These are phyloP conservation scores for Phytophthora hibernalis DNA, from an alignment of 352 stramenopile genomes.

Conservation along the genomic window DNA sequence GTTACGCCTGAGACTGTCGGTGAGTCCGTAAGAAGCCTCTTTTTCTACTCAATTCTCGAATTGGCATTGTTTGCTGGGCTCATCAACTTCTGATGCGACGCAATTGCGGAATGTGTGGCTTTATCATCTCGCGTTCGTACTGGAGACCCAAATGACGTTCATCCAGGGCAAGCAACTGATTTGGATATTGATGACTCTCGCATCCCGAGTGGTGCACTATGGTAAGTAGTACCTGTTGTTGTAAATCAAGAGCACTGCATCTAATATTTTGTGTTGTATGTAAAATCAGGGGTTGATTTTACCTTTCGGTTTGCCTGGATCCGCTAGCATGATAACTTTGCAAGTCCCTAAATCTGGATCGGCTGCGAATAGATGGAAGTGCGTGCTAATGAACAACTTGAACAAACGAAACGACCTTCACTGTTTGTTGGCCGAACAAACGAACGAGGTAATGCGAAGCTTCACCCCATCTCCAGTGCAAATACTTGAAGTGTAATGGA, in stretches of 20 bases:
- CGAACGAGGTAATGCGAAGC: not conserved
- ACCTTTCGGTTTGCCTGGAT: too few species aligned
- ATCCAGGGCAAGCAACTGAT: conserved; percentile 34
- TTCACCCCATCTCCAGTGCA: not conserved
- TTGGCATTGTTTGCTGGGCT: conserved; percentile 38
- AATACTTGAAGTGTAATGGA: not conserved
- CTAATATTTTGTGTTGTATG: too few species aligned
- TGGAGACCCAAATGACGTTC: conserved; percentile 38
- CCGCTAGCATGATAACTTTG: too few species aligned
- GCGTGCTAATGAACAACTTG: not conserved
- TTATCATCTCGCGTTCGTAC: conserved; percentile 44
- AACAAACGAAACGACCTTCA: not conserved
- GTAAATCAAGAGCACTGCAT: too few species aligned
- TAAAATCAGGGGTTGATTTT: too few species aligned
- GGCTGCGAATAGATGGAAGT: too few species aligned
- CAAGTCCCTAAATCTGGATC: too few species aligned
- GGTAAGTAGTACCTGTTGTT: not conserved
- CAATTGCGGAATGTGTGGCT: conserved; percentile 33
- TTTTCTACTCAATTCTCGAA: conserved; percentile 31
- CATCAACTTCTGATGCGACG: conserved; percentile 25
- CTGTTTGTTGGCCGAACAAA: not conserved
- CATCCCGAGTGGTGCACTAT: conserved; percentile 8
- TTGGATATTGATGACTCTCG: conserved; percentile 36
- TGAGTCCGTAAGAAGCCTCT: conserved; percentile 6
- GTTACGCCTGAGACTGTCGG: not conserved